Base-by-base conservation (phyloP, 164 flowering plant species). In the Macadamia tetraphylla region DNA sequence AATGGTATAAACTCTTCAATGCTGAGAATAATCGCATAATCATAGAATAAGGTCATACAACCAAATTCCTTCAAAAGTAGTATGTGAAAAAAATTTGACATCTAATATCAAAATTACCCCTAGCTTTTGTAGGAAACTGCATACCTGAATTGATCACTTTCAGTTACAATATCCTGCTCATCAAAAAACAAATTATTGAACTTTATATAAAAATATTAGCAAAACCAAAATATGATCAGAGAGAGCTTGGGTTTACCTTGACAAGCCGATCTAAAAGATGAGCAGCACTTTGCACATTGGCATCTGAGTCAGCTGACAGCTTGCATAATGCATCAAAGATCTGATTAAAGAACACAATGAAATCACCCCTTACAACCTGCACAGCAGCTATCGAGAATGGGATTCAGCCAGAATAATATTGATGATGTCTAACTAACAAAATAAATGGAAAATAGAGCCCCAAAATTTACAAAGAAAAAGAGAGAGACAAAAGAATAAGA, bases 321-420 rank as follows among this genome's bases (percentile, higher is more conserved):
- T 92, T 94, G 68, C 98, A 92, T 10, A 94, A 78, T 31, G 92
- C 97, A 85, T 94, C 99, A 85, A 94, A 94, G 46, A 94, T 94
- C 76, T 92, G 85, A 75, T 90, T 94, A 70, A 92, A 94, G 82
- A 90, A 92, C 60, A 89, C 79, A 49, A 94, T 94, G 76, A 92
- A 92, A 75, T 94, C 99, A 67, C 97, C 99, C 75, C 99, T 83
- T 57, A 92, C 99, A 76, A 94, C 94, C 99, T 94, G 92, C 78
- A 77, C 60, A 68, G 29, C 70, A 78, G 62, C 12, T 51, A 71
- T 44, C 49, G 23, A 32, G 14, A 62, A 44, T 31, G 40, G 30
- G 58, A 70, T 48, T 61, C 12, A 2, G 43, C 60, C 14, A 40
- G 29, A 17, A 32, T 9, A 64, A 46, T 18, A n/a, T 23, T 13